A percentile compares a stretch with the other conserved stretches of the same genome.
Conservation (phyloP, 768 basidiomycete genomes). For the Naganishia vishniacii region DNA sequence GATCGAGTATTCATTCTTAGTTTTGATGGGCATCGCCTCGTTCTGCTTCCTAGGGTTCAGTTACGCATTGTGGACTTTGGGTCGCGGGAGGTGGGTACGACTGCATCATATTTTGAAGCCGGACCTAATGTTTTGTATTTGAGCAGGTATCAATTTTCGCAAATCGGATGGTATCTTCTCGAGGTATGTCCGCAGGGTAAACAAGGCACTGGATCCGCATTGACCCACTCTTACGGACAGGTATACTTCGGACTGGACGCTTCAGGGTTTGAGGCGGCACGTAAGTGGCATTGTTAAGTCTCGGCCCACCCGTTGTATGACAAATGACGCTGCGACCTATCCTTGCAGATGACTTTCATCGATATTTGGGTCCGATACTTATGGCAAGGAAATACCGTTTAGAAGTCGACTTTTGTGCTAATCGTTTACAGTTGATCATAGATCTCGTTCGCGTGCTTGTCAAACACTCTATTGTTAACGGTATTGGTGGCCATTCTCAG, state of each 20-base stretch:
- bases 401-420: neutral
- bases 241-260: conserved; percentile 86
- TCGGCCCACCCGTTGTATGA: neutral
- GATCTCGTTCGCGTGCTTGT: conserved; percentile 83
- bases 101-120: conserved; percentile 2
- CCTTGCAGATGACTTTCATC: conserved; percentile 66
- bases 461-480: conserved; percentile 85
- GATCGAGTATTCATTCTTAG: too few relatives aligned
- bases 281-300: conserved; percentile 53
- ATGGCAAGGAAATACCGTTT: conserved; percentile 46
- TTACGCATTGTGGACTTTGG: conserved; percentile 89
- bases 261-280: conserved; percentile 72
- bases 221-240: neutral
- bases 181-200: conserved; percentile 55
- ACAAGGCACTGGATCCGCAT: too few relatives aligned
- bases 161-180: conserved; percentile 91
- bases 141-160: conserved; percentile 49
- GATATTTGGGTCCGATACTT: conserved; percentile 79
- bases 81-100: conserved; percentile 40
- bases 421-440: conserved; percentile 37
- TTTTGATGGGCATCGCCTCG: conserved; percentile 47
- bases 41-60: conserved; percentile 75
- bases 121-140: neutral
- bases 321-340: neutral
- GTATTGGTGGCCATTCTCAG: conserved; percentile 62